A percentile compares a stretch with the other conserved stretches of the same genome.
phyloP scores from a whole-genome alignment of 2,329 filamentous ascomycete species.

The Sarocladium oryzae region DNA sequence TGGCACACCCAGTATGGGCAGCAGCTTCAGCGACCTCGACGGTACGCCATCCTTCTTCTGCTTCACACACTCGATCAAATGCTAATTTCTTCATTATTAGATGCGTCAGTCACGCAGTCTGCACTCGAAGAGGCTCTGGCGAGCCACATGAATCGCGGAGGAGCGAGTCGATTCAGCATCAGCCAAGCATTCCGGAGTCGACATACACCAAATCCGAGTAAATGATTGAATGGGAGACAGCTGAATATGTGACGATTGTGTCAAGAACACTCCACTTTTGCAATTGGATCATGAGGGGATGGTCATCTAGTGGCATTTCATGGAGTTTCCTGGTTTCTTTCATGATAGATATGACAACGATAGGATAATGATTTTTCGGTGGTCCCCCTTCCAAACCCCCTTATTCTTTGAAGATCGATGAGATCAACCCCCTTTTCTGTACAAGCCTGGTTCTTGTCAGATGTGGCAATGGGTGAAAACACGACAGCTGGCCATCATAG shows the following conservation, averaged over 20 bases:
- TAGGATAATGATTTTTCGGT: not conserved
- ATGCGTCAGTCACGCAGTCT: slow-evolving; percentile 74
- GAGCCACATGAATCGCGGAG: slow-evolving; percentile 38
- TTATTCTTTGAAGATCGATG: too few species aligned
- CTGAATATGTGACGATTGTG: not conserved
- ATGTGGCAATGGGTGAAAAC: too few species aligned
- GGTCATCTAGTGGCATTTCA: not conserved
- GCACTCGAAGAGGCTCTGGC: slow-evolving; percentile 73
- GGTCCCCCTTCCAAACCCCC: too few species aligned
- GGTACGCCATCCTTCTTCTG: slow-evolving; percentile 36
- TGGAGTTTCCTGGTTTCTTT: slow-evolving; percentile 1
- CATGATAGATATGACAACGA: slow-evolving; percentile 2
- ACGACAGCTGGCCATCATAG: too few species aligned
- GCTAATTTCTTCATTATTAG: too few species aligned
- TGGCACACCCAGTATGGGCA: slow-evolving; percentile 73
- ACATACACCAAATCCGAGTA: slow-evolving; percentile 37
- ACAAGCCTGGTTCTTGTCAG: too few species aligned
- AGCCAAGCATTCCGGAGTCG: slow-evolving; percentile 60
- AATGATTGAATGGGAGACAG: slow-evolving; percentile 13
- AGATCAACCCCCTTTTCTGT: too few species aligned
- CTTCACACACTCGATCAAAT: too few species aligned
- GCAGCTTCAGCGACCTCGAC: slow-evolving; percentile 80
- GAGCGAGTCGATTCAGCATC: slow-evolving; percentile 54
- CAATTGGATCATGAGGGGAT: too few species aligned
- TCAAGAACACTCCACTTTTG: not conserved